Conservation (phyloP, 768 basidiomycete species). For the Austroboletus eburneus region DNA sequence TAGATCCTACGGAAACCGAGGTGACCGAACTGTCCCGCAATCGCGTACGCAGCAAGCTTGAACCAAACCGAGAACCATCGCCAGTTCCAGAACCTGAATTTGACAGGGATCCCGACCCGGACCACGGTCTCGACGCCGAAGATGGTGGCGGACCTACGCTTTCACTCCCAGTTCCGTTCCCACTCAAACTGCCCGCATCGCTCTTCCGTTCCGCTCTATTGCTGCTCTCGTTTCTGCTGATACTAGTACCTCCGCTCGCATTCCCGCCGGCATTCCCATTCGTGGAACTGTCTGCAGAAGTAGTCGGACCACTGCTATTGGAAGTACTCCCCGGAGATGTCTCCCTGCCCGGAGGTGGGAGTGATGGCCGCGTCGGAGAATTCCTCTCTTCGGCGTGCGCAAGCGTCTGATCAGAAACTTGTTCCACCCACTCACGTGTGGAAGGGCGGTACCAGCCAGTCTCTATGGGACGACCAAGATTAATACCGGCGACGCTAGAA, state of each 20-base stretch:
- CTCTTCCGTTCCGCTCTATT: constrained; percentile 8
- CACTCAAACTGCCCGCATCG: constrained; percentile 8
- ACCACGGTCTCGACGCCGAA: constrained; percentile 16
- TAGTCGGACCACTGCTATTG: constrained; percentile 19
- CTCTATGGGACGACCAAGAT: constrained; percentile 18
- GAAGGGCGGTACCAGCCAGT: constrained; percentile 22
- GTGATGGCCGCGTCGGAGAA: constrained; percentile 3
- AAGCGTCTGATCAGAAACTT: constrained; percentile 33
- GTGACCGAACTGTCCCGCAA: constrained; percentile 30
- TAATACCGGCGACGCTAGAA: constrained; percentile 11
- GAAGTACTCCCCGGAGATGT: constrained; percentile 24
- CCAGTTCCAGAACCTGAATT: constrained; percentile 22
- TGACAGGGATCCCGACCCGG: constrained; percentile 23
- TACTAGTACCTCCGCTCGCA: constrained; percentile 8
- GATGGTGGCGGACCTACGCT: constrained; percentile 10
- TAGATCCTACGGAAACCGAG: constrained; percentile 24
- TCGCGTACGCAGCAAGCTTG: constrained; percentile 19
- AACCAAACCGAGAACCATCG: constrained; percentile 22
- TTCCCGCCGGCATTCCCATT: constrained; percentile 9
- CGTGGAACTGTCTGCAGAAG: constrained; percentile 24
- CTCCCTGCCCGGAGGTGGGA: constrained; percentile 12
- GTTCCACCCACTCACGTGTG: constrained; percentile 48
- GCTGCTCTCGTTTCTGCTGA: constrained; percentile 7
- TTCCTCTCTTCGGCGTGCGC: constrained; percentile 2
- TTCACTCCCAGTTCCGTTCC: constrained; percentile 11